Conservation (phyloP, 768 basidiomycete genomes). For the Coprinellus micaceus region DNA sequence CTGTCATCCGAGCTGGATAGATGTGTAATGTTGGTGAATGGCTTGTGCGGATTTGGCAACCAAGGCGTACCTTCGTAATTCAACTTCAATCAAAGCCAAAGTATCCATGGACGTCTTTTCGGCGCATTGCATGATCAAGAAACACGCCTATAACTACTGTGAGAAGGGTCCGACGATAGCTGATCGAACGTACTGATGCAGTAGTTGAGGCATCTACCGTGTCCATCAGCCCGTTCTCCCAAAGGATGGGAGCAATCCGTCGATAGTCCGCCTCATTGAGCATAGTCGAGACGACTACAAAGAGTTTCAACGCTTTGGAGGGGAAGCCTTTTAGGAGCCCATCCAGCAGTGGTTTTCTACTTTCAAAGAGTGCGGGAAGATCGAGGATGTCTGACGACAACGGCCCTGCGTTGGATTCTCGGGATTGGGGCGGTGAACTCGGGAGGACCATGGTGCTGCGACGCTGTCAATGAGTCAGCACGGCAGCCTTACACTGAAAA, state of each 20-base stretch:
- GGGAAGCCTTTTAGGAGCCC: conserved; percentile 45
- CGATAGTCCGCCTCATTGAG: conserved; percentile 47
- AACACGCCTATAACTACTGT: conserved; percentile 44
- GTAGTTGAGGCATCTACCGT: conserved; percentile 38
- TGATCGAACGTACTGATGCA: conserved; percentile 42
- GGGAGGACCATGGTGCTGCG: conserved; percentile 13
- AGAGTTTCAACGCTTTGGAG: conserved; percentile 49
- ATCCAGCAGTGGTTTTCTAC: conserved; percentile 36
- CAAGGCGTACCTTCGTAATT: conserved; percentile 50
- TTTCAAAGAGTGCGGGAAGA: conserved; percentile 32
- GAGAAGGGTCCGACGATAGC: neutral
- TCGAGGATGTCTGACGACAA: conserved; percentile 17
- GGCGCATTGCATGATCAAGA: conserved; percentile 69
- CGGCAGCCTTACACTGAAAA: neutral
- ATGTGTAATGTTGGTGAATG: neutral
- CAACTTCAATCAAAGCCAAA: conserved; percentile 46
- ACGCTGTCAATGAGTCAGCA: conserved; percentile 10
- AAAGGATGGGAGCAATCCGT: conserved; percentile 52
- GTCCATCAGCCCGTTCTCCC: conserved; percentile 48
- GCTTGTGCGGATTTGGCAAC: neutral
- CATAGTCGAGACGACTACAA: conserved; percentile 59
- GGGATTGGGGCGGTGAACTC: conserved; percentile 11
- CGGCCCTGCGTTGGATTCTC: neutral
- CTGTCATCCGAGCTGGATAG: conserved; percentile 41
- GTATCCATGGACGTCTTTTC: conserved; percentile 56